These are phyloP conservation scores for Xylaria flabelliformis DNA, from an alignment of 495 filamentous ascomycete genomes.

Conservation along the genomic window DNA sequence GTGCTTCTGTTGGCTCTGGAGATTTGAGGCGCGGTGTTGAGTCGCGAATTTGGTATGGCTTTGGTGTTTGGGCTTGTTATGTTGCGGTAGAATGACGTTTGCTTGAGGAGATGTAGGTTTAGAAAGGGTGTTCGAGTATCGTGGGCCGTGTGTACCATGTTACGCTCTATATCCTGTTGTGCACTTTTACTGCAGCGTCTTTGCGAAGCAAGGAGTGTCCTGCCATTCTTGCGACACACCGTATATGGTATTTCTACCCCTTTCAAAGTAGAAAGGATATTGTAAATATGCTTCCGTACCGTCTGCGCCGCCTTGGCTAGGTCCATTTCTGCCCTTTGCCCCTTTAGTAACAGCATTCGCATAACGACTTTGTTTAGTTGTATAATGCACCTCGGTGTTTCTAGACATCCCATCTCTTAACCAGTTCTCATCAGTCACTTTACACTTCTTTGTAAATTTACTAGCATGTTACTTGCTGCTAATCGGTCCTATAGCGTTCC, in stretches of 20 bases:
- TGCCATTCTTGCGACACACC: background rate
- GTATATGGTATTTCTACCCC: background rate
- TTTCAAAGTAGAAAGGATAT: background rate
- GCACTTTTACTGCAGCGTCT: background rate
- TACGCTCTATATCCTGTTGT: background rate
- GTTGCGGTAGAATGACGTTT: conserved; percentile 1
- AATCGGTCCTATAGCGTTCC: background rate
- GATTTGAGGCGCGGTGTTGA: background rate
- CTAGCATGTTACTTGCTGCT: background rate
- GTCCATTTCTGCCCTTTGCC: background rate
- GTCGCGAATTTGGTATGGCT: conserved; percentile 7
- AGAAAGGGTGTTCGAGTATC: background rate
- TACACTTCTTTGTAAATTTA: background rate
- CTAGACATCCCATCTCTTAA: background rate
- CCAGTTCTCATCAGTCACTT: background rate
- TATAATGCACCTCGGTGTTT: background rate
- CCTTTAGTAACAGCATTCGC: background rate
- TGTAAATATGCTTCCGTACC: background rate
- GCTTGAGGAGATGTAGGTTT: background rate
- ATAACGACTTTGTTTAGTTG: background rate
- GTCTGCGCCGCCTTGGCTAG: background rate
- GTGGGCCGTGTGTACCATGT: background rate
- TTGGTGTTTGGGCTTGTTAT: background rate
- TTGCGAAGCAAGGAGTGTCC: background rate
- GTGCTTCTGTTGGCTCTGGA: background rate